Evolutionary conservation across 2,329 filamentous ascomycete genomes (phyloP), one percentile per base, ranked within the genome.

Genomic region (Paraconiothyrium sp.): DNA sequence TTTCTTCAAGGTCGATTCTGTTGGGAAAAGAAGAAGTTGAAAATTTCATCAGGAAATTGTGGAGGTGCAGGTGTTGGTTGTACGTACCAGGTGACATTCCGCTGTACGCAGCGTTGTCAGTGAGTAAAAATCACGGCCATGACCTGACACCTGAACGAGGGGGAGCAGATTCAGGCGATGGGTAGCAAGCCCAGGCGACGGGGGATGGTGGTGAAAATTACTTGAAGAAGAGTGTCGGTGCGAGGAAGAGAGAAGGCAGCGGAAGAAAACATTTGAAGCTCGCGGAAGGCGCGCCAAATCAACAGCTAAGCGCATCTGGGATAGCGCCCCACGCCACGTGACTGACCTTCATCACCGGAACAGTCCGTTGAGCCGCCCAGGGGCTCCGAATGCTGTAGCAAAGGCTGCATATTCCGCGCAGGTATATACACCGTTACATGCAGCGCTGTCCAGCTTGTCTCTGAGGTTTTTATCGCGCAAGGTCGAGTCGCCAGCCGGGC

Each of bases 1-100:
- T 83, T 89, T 92, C 89, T 88, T 93, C 91, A 94, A 90, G 89
- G 90, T 88, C 91, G 91, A 92, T 86, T 94, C 90, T 83, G 90
- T 85, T 89, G 86, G 90, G 90, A 91, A 93, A 93, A 92, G 91
- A 93, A 93, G 91, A 90, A 79, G 84, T 84, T 84, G 81, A 79
- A 82, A 92, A 87, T 93, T 55, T 44, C 91, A 93, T 93, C 90
- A 89, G 78, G 62, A 57, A 66, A 54, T 48, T 71, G 54, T 35
- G 57, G 60, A 62, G 61, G 63, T 47, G 27, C 24, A 27, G 16
- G 22, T 20, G n/a, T 22, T 5, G 3, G 35, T 47, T 6, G 20
- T n/a, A 63, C 72, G 67, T 64, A 74, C 72, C 66, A 68, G 43
- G 34, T 32, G 14, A 35, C 37, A 37, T 46, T 14, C 30, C 22